A percentile compares a stretch with the other conserved stretches of the same genome.
Conservation (phyloP, 1,284 basidiomycete species). For the Mrakiaceae sp. region DNA sequence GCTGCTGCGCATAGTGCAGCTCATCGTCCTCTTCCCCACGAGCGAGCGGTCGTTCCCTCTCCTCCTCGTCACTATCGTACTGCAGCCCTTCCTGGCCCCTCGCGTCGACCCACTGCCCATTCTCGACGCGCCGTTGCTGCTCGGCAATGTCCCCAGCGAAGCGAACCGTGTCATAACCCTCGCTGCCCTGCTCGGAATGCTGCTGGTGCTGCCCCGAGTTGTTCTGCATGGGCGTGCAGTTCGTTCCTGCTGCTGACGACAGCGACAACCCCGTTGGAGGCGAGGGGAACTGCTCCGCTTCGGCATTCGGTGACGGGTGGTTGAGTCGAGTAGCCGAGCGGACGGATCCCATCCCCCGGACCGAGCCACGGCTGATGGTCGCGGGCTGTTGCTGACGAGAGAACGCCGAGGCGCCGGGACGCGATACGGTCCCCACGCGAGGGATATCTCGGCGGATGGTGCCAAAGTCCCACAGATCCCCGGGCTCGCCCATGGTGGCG, state of each 20-base stretch:
- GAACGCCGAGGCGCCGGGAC: slow-evolving; percentile 6
- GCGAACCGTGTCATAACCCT: slow-evolving; percentile 10
- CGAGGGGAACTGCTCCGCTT: slow-evolving; percentile 49
- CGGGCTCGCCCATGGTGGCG: slow-evolving; percentile 52
- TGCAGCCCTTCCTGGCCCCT: slow-evolving; percentile 6
- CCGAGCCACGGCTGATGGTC: not conserved
- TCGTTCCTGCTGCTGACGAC: no score
- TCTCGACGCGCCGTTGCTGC: not conserved
- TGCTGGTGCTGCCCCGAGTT: no score
- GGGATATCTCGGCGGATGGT: slow-evolving; percentile 53
- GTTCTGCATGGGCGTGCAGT: no score
- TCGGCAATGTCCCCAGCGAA: slow-evolving; percentile 11
- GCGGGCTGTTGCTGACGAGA: not conserved
- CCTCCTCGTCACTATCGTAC: slow-evolving; percentile 16
- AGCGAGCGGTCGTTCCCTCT: not conserved
- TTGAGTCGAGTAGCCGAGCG: not conserved
- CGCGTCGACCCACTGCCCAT: slow-evolving; percentile 4
- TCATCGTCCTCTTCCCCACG: no score
- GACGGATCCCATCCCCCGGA: not conserved
- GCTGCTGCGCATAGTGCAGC: no score
- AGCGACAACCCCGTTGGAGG: slow-evolving; percentile 32
- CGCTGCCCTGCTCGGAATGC: no score
- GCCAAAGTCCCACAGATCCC: slow-evolving; percentile 92
- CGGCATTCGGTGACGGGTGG: slow-evolving; percentile 24
- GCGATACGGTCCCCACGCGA: slow-evolving; percentile 19